A percentile compares a stretch with the other conserved stretches of the same genome.
These are phyloP conservation scores for Acacia acuminata DNA, from an alignment of 306 rosid genomes.

Conservation along the genomic window DNA sequence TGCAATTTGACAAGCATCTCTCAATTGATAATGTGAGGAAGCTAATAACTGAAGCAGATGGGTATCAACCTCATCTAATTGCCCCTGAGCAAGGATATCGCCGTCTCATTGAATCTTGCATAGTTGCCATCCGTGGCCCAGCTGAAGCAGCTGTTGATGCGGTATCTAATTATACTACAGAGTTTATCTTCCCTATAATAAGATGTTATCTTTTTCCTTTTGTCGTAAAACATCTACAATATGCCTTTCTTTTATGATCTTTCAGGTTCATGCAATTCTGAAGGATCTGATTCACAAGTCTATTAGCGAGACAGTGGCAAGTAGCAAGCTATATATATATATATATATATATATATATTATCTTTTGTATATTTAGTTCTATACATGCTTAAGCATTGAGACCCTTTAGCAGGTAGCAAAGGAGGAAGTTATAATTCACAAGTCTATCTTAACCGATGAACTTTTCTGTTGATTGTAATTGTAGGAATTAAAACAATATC, in stretches of 20 bases:
- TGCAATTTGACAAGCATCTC: conserved; percentile 95
- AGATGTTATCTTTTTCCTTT: neutral
- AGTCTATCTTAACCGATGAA: neutral
- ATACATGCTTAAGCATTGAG: neutral
- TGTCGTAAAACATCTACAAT: neutral
- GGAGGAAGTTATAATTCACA: neutral
- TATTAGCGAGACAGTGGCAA: conserved; percentile 75
- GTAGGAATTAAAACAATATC: conserved; percentile 93
- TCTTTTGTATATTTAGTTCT: neutral
- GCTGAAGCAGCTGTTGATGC: conserved; percentile 99
- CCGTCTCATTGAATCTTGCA: conserved; percentile 90
- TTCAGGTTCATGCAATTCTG: conserved; percentile 82
- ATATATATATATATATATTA: too few relatives aligned
- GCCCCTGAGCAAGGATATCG: conserved; percentile 99
- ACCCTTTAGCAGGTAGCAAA: neutral
- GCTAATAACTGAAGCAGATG: conserved; percentile 97
- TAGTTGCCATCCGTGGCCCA: conserved; percentile 84
- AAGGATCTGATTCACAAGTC: conserved; percentile 92
- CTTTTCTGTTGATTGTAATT: conserved; percentile 35
- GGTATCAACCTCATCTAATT: conserved; percentile 97
- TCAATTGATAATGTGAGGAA: conserved; percentile 89
- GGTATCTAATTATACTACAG: conserved; percentile 44
- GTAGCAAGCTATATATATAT: conserved; percentile 30
- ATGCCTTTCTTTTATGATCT: conserved; percentile 20
- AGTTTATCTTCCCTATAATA: neutral